Base-by-base conservation (phyloP, 331 rosid genomes). In the Malus hybrid region DNA sequence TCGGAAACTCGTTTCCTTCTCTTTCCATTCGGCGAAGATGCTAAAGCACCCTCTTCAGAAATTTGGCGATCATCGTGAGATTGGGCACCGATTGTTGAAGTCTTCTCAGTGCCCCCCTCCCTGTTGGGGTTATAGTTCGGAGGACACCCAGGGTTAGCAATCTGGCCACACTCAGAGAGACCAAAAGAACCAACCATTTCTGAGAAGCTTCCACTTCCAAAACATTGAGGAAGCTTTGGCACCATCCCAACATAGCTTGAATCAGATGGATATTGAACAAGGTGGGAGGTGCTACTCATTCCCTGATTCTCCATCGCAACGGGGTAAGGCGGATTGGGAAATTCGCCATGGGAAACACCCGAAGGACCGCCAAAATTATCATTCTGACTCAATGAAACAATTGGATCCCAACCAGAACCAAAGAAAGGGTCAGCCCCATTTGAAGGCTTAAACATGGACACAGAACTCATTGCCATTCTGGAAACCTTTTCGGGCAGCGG, bases 371-470 rank as follows among this genome's bases (percentile, higher is more conserved):
- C 96, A 83, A 88, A 88, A 85, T 85, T 85, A 75, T 90, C 95
- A 82, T 80, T 82, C 57, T 90, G 97, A 77, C 84, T 84, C 83
- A 92, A 79, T 3, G 97, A 87, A 83, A 82, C 89, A 80, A 92
- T 85, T 46, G 98, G 96, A 88, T 95, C 98, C 99, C 99, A 95
- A 76, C 87, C 81, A 75, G 97, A 82, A 80, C 83, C 84, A 72
- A 87, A 87, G 83, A 90, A 92, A 77, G 86, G 88, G 66, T 90
- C 86, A 69, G 83, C 39, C 26, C 78, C 87, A 72, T 84, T 88
- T 55, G 95, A 85, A 82, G 88, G 79, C 78, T 86, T 93, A 73
- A 81, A 83, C 81, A 89, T 76, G 30, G 91, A 76, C 50, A 84
- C 82, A 46, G 90, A 83, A 66, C 93, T 86, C 78, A 87, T 84